Evolutionary conservation across 352 stramenopile species (phyloP).

Genomic region (Globisporangium recalcitrans): DNA sequence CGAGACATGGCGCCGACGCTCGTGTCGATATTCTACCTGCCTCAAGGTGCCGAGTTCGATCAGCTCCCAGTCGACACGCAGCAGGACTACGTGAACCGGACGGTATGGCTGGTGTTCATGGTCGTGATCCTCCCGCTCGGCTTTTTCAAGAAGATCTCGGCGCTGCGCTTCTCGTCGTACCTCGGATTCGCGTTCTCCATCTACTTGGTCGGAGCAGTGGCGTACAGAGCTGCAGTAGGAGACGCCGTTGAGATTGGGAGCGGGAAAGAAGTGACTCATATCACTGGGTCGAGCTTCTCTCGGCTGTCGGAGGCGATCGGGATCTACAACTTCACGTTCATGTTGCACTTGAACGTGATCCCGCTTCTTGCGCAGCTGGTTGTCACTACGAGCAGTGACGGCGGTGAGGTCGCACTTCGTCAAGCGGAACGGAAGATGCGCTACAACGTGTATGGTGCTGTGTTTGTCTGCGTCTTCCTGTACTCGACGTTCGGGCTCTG

Average conservation of each 20-base stretch:
- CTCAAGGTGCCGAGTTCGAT: conserved; percentile 17
- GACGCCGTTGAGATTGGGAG: conserved; percentile 1
- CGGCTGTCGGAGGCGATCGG: conserved; percentile 54
- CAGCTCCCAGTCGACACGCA: conserved; percentile 24
- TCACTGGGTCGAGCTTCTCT: conserved; percentile 25
- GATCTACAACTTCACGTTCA: conserved; percentile 86
- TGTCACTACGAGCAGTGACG: conserved; percentile 12
- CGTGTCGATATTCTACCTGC: conserved; percentile 33
- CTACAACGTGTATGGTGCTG: conserved; percentile 35
- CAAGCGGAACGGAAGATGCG: conserved; percentile 33
- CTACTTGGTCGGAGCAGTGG: conserved; percentile 60
- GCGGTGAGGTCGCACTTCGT: conserved; percentile 17
- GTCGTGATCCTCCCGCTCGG: conserved; percentile 55
- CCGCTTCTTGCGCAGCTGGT: conserved; percentile 60
- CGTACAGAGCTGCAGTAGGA: conserved; percentile 38
- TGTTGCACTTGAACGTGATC: conserved; percentile 79
- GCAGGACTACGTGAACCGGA: conserved; percentile 26
- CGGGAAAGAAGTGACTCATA: neutral
- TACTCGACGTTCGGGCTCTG: conserved; percentile 65
- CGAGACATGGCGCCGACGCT: conserved; percentile 69
- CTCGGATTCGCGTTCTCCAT: conserved; percentile 64
- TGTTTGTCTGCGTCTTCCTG: conserved; percentile 42
- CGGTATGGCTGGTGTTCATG: conserved; percentile 61
- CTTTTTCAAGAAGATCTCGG: conserved; percentile 67
- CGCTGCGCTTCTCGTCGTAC: conserved; percentile 70